Conservation (phyloP, 2,329 filamentous ascomycete genomes). For the Monosporascus sp. region DNA sequence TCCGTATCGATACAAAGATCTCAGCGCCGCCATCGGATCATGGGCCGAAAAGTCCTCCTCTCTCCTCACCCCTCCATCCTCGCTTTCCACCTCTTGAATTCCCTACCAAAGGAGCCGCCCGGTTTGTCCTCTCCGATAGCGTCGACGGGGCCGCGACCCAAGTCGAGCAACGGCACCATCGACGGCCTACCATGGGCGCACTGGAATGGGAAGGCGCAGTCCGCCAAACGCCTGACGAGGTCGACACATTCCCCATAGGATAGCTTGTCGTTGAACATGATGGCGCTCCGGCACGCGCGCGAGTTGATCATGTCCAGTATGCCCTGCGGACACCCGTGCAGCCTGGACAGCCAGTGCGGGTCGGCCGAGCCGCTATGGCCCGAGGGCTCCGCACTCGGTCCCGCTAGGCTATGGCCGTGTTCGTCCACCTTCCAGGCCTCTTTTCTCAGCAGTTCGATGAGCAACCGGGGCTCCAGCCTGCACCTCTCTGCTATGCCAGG, state of each 20-base stretch:
- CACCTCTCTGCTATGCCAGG: constrained; percentile 72
- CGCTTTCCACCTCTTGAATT: constrained; percentile 21
- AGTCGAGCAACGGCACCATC: constrained; percentile 57
- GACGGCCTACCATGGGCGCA: constrained; percentile 75
- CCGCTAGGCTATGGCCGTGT: constrained; percentile 16
- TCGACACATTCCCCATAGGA: constrained; percentile 50
- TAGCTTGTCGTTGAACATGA: constrained; percentile 80
- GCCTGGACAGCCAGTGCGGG: constrained; percentile 52
- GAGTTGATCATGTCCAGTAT: constrained; percentile 75
- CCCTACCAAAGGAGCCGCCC: constrained; percentile 14
- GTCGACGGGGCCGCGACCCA: constrained; percentile 28
- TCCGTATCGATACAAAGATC: no score
- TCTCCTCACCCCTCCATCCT: background rate
- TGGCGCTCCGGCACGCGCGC: constrained; percentile 69
- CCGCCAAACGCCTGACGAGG: constrained; percentile 53
- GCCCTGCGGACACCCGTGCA: constrained; percentile 67
- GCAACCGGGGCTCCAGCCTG: constrained; percentile 62
- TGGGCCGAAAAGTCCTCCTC: background rate
- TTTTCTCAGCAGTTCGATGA: constrained; percentile 68
- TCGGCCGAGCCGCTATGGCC: constrained; percentile 3
- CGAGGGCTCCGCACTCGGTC: background rate
- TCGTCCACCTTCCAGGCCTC: constrained; percentile 67
- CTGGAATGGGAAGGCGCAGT: constrained; percentile 71
- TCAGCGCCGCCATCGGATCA: no score
- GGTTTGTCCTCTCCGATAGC: constrained; percentile 1